These are phyloP conservation scores for Urochloa ruziziensis DNA, from an alignment of 176 grass and related monocot species.

Conservation along the genomic window DNA sequence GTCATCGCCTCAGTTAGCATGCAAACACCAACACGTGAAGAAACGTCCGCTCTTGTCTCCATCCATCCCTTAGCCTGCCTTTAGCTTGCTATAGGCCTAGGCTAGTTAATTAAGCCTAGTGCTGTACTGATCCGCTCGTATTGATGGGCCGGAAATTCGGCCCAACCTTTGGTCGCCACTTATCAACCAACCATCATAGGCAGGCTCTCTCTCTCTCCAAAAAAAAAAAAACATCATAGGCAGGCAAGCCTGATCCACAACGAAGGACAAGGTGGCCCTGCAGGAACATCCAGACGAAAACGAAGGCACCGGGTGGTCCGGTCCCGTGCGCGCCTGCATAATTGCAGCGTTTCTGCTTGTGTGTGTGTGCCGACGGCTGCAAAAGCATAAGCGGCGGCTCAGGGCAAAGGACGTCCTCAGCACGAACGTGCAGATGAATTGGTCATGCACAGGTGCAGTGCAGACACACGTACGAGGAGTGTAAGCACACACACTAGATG, in stretches of 20 bases:
- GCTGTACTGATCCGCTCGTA: neutral
- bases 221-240: too few species aligned
- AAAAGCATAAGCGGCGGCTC: neutral
- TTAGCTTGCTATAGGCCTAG: neutral
- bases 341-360: neutral
- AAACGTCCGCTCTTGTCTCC: neutral
- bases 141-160: neutral
- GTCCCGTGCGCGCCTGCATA: neutral
- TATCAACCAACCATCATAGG: too few species aligned
- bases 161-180: neutral
- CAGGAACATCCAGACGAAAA: neutral
- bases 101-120: neutral
- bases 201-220: too few species aligned
- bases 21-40: conserved; percentile 22
- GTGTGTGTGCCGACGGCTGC: neutral
- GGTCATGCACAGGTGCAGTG: neutral
- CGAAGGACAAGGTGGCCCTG: neutral
- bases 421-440: neutral
- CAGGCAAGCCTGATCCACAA: neutral
- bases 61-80: neutral
- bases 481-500: neutral
- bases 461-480: neutral
- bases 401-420: neutral
- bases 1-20: neutral
- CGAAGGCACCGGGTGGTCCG: neutral